Conservation (phyloP, 352 stramenopile genomes). For the Pythium sukuiense region DNA sequence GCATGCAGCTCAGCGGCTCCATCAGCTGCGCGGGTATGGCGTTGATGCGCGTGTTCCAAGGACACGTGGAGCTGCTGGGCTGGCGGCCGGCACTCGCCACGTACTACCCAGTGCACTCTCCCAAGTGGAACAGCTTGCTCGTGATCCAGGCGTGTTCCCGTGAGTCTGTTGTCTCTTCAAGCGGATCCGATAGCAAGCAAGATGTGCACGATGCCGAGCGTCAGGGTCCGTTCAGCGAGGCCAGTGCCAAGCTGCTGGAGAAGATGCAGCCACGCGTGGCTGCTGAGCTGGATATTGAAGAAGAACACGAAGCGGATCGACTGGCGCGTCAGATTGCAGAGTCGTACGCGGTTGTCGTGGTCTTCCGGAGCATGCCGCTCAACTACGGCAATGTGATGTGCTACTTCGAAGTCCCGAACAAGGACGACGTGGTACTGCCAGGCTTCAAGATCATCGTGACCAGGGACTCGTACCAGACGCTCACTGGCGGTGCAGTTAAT, state of each 20-base stretch:
- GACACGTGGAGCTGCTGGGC: constrained; percentile 66
- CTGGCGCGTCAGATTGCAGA: constrained; percentile 60
- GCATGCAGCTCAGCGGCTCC: constrained; percentile 44
- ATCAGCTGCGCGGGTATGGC: constrained; percentile 77
- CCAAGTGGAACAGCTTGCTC: constrained; percentile 78
- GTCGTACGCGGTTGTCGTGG: constrained; percentile 67
- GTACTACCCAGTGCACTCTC: constrained; percentile 82
- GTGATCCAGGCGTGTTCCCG: constrained; percentile 46
- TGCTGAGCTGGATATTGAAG: constrained; percentile 42
- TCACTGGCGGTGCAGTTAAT: not conserved
- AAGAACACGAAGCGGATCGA: constrained; percentile 71
- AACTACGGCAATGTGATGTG: constrained; percentile 72
- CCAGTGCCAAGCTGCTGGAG: constrained; percentile 44
- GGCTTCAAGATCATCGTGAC: constrained; percentile 82
- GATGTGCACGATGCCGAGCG: constrained; percentile 36
- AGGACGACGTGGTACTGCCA: constrained; percentile 49
- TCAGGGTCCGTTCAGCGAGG: constrained; percentile 56
- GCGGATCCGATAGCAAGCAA: constrained; percentile 22
- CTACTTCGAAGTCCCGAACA: constrained; percentile 61
- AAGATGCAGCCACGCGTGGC: constrained; percentile 35
- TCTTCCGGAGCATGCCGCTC: constrained; percentile 66
- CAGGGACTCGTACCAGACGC: constrained; percentile 35
- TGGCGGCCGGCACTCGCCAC: constrained; percentile 63
- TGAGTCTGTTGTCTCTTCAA: constrained; percentile 18
- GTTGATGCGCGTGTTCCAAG: constrained; percentile 81